Evolutionary conservation across 1,284 basidiomycete genomes (phyloP).

Genomic region (Sporisorium reilianum): DNA sequence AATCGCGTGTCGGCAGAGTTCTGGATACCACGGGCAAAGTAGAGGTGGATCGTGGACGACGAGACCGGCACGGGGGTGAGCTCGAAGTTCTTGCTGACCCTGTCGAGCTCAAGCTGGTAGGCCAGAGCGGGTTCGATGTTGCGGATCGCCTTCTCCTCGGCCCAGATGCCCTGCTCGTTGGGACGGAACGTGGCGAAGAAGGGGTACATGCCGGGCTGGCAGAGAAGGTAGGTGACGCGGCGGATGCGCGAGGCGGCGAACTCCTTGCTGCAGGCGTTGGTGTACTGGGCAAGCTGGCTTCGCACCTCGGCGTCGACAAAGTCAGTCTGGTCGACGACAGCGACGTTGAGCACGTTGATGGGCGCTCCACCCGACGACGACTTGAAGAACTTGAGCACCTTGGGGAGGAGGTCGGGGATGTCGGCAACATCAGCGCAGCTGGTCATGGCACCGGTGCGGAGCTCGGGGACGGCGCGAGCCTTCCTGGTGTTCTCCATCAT

Average conservation of each 20-base stretch:
- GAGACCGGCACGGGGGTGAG: slow-evolving; percentile 79
- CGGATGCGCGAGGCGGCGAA: slow-evolving; percentile 84
- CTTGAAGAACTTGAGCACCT: slow-evolving; percentile 62
- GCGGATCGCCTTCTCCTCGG: slow-evolving; percentile 94
- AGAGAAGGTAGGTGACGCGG: slow-evolving; percentile 91
- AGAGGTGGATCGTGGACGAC: slow-evolving; percentile 82
- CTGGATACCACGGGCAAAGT: slow-evolving; percentile 93
- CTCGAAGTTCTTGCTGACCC: slow-evolving; percentile 91
- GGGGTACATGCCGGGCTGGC: slow-evolving; percentile 90
- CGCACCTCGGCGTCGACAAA: slow-evolving; percentile 84
- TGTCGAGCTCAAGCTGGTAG: slow-evolving; percentile 96
- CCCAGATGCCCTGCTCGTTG: slow-evolving; percentile 79
- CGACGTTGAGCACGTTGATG: slow-evolving; percentile 82
- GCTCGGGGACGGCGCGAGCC: slow-evolving; percentile 47
- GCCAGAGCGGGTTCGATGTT: slow-evolving; percentile 99
- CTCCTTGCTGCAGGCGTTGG: slow-evolving; percentile 78
- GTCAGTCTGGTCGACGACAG: slow-evolving; percentile 75
- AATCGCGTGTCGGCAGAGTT: slow-evolving; percentile 96
- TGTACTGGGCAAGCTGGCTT: slow-evolving; percentile 78
- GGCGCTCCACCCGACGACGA: slow-evolving; percentile 32
- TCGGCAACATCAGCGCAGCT: slow-evolving; percentile 58
- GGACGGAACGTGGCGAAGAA: slow-evolving; percentile 90
- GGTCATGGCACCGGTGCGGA: slow-evolving; percentile 67
- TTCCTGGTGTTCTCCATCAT: slow-evolving; percentile 53
- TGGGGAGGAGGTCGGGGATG: slow-evolving; percentile 59